These are phyloP conservation scores for Metarhizium album DNA, from an alignment of 2,329 filamentous ascomycete genomes.

Conservation along the genomic window DNA sequence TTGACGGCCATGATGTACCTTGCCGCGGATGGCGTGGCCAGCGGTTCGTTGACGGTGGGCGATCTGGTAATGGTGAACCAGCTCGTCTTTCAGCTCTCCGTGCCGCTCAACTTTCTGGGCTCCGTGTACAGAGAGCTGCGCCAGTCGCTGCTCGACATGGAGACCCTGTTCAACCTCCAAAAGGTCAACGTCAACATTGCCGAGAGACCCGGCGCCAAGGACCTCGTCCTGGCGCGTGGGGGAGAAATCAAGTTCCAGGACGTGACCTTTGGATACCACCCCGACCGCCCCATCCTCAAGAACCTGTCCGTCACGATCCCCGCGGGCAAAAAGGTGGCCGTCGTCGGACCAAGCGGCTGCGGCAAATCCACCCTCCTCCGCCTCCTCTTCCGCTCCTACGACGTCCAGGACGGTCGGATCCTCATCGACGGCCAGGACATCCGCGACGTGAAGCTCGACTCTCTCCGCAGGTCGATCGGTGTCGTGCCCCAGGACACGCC, in stretches of 20 bases:
- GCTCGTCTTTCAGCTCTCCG: constrained; percentile 93
- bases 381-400: constrained; percentile 89
- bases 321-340: constrained; percentile 88
- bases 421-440: constrained; percentile 91
- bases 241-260: constrained; percentile 93
- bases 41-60: constrained; percentile 74
- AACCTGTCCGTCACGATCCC: constrained; percentile 83
- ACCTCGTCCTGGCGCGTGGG: constrained; percentile 60
- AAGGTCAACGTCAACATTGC: constrained; percentile 87
- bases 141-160: constrained; percentile 95
- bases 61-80: constrained; percentile 99
- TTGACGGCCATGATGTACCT: constrained; percentile 98
- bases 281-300: constrained; percentile 75
- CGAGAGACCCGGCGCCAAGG: constrained; percentile 63
- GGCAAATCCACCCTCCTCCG: constrained; percentile 91
- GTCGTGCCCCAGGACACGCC: constrained; percentile 97
- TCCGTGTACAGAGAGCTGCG: constrained; percentile 93
- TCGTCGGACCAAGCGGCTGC: constrained; percentile 91
- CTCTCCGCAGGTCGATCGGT: constrained; percentile 74
- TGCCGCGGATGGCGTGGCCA: constrained; percentile 78
- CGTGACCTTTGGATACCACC: constrained; percentile 85
- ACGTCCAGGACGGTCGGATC: constrained; percentile 75
- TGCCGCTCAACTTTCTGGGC: constrained; percentile 95
- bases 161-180: constrained; percentile 93
- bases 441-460: constrained; percentile 70